Evolutionary conservation across 805 yeast genomes (phyloP), one percentile per base, ranked within the genome.

Genomic region (Cyberlindnera nakhonratchasimensis): DNA sequence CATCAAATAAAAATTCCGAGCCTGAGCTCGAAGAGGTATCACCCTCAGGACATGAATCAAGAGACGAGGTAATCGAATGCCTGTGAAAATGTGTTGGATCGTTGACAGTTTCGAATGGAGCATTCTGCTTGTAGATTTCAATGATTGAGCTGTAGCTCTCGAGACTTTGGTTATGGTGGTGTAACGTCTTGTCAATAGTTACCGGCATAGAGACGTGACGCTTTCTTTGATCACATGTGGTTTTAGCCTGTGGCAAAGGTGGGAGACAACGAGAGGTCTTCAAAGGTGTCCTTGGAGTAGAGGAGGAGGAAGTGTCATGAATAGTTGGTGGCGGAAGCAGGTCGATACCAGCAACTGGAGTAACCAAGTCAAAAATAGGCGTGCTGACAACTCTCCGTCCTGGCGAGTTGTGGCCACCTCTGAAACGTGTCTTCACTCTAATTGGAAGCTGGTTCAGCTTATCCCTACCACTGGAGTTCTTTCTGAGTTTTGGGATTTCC

Each of bases 371-470:
- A 28, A 53, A 52, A 9, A 43, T 46, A 12, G 56, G 48, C 1
- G 55, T 46, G 34, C 56, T 52, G 17, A 53, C 49, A 19, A 53
- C 54, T 38, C 58, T 37, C 24, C 51, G 47, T 6, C 45, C 45
- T 13, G 31, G 26, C 11, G 18, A 5, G 13, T 34, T 38, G 8
- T 28, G 23, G 6, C 45, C 47, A 20, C 53, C 51, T 20, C 45
- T 38, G 36, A 29, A 43, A 3, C 50, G 31, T 10, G 58, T 50
- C 38, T 47, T 45, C n/a, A 50, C 56, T 30, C 56, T 40, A 4
- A 53, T 52, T 6, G 58, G 58, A 2, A 53, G 25, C n/a, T 47
- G 44, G 1, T 34, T 43, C 20, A 47, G 30, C 11, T 18, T 33
- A 10, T 29, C 22, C 26, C 29, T 42, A 8, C 29, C 8, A 12